Base-by-base conservation (phyloP, 306 rosid species). In the Quercus ilex region DNA sequence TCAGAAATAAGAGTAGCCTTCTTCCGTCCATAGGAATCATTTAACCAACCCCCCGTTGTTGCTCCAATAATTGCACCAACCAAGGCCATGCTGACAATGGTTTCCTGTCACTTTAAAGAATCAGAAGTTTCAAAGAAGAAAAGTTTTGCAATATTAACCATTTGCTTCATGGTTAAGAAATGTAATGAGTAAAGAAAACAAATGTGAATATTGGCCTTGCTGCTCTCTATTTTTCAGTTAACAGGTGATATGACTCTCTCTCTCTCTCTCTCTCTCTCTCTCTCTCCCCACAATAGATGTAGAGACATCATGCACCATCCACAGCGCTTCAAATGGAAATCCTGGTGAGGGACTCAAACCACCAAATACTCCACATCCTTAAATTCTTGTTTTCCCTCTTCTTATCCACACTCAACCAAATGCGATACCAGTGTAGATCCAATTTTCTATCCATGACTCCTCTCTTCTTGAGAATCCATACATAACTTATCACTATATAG, bases 71-170 rank as follows among this genome's bases (percentile, higher is more conserved):
- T 90, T 46, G 97, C 98, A 77, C 97, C 97, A 30, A 89, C 91
- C 69, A 94, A 77, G 53, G 98, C 98, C 98, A 92, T 90, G 90
- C 98, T 94, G 31, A 92, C 98, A 75, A 88, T 88, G 12, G 98
- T 89, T 86, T 92, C 98, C 98, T 94, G 91, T 65, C 73, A 82
- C 64, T 65, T 65, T 21, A 70, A 43, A 79, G 14, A 75, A 79
- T 53, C 46, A 71, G 57, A 49, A 56, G 41, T 55, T 65, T 52
- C 30, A 68, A 35, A 26, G 30, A 57, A 77, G 59, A 52, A 59
- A 59, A 13, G 6, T n/a, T 25, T 58, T 49, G 57, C 13, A 58
- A 15, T 33, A 57, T 20, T 23, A 20, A 69, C 33, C 33, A 49
- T 46, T 77, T 52, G 30, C 13, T 60, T 35, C 46, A 65, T 21